Conservation (phyloP, 2,329 filamentous ascomycete genomes). For the Chaetomiaceae sp. region DNA sequence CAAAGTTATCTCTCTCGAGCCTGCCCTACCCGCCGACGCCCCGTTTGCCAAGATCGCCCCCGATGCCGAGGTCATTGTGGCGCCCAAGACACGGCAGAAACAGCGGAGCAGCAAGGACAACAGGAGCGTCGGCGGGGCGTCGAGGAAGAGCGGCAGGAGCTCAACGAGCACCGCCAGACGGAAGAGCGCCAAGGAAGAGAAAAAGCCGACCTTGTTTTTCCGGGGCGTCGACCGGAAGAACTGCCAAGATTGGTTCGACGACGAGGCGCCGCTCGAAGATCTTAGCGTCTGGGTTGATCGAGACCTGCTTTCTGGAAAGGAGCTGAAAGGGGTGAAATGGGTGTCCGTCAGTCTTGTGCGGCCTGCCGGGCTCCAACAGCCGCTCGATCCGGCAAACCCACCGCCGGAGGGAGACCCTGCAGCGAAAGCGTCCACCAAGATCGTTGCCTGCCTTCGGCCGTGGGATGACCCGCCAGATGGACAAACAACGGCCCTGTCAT, state of each 20-base stretch:
- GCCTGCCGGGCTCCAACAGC: conserved; percentile 69
- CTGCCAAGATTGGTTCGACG: conserved; percentile 73
- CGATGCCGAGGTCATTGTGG: conserved; percentile 95
- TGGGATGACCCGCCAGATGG: conserved; percentile 89
- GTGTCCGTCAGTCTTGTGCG: conserved; percentile 82
- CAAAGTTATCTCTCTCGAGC: conserved; percentile 76
- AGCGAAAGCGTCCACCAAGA: conserved; percentile 55
- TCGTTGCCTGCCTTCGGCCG: conserved; percentile 68
- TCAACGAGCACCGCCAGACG: conserved; percentile 62
- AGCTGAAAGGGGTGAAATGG: conserved; percentile 71
- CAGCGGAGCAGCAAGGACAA: conserved; percentile 65
- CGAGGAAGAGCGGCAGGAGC: conserved; percentile 73
- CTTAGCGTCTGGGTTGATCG: conserved; percentile 82
- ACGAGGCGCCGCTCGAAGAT: conserved; percentile 51
- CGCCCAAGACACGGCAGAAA: conserved; percentile 81
- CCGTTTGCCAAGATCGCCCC: conserved; percentile 90
- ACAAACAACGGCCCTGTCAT: conserved; percentile 74
- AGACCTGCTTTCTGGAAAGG: conserved; percentile 66
- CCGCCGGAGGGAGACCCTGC: conserved; percentile 61
- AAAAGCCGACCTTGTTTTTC: conserved; percentile 67
- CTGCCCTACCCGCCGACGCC: conserved; percentile 60
- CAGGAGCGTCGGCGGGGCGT: conserved; percentile 74
- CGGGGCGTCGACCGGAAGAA: conserved; percentile 69
- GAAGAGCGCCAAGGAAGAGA: conserved; percentile 55
- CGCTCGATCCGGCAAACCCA: conserved; percentile 63